Conservation (phyloP, 345 rosid species). For the Heritiera littoralis region DNA sequence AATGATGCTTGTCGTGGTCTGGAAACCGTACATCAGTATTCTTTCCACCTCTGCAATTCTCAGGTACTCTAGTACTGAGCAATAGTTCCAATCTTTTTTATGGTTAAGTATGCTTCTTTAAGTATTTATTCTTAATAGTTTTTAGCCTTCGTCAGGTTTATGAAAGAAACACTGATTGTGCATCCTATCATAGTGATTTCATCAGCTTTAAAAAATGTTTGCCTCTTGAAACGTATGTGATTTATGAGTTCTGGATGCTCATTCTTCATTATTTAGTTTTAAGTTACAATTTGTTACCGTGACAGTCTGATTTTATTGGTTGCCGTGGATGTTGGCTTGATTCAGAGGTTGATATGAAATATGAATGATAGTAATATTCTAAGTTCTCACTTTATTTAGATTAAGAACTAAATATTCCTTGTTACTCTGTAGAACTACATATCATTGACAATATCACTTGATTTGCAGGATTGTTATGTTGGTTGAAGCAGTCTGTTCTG, state of each 20-base stretch:
- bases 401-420: background rate
- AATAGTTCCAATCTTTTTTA: background rate
- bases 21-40: constrained; percentile 63
- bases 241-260: constrained; percentile 7
- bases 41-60: constrained; percentile 64
- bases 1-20: constrained; percentile 82
- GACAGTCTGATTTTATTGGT: background rate
- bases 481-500: constrained; percentile 78
- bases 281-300: background rate
- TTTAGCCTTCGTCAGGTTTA: background rate
- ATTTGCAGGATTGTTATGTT: constrained; percentile 81
- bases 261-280: background rate
- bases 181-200: background rate
- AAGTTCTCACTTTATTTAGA: background rate
- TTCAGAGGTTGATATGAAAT: background rate
- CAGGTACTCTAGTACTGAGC: constrained; percentile 47
- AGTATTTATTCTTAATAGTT: background rate
- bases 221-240: background rate
- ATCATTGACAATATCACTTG: constrained; percentile 10
- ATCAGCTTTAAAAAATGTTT: background rate
- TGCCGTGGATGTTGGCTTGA: background rate
- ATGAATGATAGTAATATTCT: background rate
- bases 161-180: background rate
- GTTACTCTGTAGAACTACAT: constrained; percentile 13
- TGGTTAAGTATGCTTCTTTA: background rate